Conservation (phyloP, 2,329 filamentous ascomycete genomes). For the Talaromyces islandicus region DNA sequence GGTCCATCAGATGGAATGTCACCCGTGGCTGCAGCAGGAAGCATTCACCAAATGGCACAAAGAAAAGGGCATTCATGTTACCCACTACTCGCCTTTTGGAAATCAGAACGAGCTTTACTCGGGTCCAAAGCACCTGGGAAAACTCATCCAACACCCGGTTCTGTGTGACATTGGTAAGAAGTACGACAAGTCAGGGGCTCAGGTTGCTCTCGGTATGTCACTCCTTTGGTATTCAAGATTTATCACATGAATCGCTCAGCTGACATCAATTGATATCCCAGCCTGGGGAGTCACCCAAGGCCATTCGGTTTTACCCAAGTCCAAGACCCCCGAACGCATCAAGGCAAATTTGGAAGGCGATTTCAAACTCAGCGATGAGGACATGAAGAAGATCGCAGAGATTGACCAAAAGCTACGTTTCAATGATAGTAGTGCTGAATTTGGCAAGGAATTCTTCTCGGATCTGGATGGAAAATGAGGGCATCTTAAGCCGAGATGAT, state of each 20-base stretch:
- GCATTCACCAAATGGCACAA: slow-evolving; percentile 46
- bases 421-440: slow-evolving; percentile 52
- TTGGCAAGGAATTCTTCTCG: slow-evolving; percentile 54
- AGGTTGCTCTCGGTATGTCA: slow-evolving; percentile 42
- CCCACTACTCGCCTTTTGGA: slow-evolving; percentile 51
- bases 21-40: slow-evolving; percentile 49
- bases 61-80: slow-evolving; percentile 47
- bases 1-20: slow-evolving; percentile 48
- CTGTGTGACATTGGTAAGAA: slow-evolving; percentile 48
- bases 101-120: slow-evolving; percentile 49
- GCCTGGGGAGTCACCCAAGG: slow-evolving; percentile 51
- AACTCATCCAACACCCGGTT: slow-evolving; percentile 47
- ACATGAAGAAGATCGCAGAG: slow-evolving; percentile 50
- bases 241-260: background rate
- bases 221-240: background rate
- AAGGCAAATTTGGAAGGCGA: slow-evolving; percentile 42
- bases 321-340: slow-evolving; percentile 41
- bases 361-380: slow-evolving; percentile 54
- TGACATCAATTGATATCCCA: slow-evolving; percentile 11
- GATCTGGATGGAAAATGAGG: slow-evolving; percentile 52
- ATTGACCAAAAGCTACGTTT: slow-evolving; percentile 59
- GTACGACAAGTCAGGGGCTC: slow-evolving; percentile 46
- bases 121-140: slow-evolving; percentile 37
- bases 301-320: slow-evolving; percentile 49
- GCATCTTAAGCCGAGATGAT: background rate